Base-by-base conservation (phyloP, 805 yeast species). In the Brettanomyces anomalus region DNA sequence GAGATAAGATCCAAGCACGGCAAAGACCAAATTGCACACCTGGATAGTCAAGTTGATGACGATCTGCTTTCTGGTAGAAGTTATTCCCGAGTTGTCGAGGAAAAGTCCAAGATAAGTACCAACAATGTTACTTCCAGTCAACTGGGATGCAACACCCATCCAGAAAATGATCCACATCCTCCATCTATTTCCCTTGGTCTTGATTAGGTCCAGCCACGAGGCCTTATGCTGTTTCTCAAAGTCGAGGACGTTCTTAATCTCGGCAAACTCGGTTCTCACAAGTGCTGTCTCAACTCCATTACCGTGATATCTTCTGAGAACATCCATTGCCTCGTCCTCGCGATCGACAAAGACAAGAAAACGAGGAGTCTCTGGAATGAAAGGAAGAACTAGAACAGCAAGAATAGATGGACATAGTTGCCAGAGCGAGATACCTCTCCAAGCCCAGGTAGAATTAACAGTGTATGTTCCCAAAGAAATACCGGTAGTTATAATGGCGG, bases 91-190 rank as follows among this genome's bases (percentile, higher is more conserved):
- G 26, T 53, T 49, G 2, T 47, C 51, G 34, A 57, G 43, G 46
- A 67, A 28, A 40, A 67, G 60, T 43, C 66, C 70, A 4, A 55
- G 36, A 53, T 68, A 70, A 5, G 53, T 50, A 33, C 56, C 53
- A 14, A 50, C 50, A 44, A 58, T 50, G 44, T 53, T 54, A 20
- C 53, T 45, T 15, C 61, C 61, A 15, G 57, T 53, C 24, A 55
- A 43, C 44, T 54, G 56, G 18, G 60, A 52, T 19, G 57, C 53
- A 24, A 55, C 52, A 32, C 57, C 57, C 56, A 52, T 52, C 50
- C 54, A 49, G 43, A 55, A 47, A 38, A 54, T 52, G 39, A 56
- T 56, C 50, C 52, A 51, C 45, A 56, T 37, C 43, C 60, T 50
- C 49, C 48, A 33, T 37, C 56, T 44, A 41, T 57, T 55, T 28